A percentile compares a stretch with the other conserved stretches of the same genome.
Evolutionary conservation across 805 yeast species (phyloP).

Genomic region (Saccharomycopsis guyanensis): DNA sequence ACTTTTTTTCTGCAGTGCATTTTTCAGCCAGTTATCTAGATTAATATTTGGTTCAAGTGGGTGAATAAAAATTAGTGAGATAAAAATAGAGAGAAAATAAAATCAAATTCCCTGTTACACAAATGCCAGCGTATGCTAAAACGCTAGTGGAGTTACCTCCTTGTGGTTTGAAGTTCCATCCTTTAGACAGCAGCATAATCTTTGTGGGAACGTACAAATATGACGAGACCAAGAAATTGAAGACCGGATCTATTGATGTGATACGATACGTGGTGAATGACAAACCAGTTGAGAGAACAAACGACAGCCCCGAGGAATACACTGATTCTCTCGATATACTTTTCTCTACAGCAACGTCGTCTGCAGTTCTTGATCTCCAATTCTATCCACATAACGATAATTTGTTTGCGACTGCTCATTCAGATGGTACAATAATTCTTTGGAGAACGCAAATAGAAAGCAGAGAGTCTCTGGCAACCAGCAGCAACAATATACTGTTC

Average conservation of each 20-base stretch:
- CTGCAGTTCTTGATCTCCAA: conserved; percentile 76
- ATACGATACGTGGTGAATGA: conserved; percentile 18
- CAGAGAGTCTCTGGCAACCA: neutral
- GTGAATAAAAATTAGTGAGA: too few relatives aligned
- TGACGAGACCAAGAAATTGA: conserved; percentile 44
- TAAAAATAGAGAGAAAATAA: too few relatives aligned
- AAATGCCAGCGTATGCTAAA: conserved; percentile 21
- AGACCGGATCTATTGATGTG: conserved; percentile 59
- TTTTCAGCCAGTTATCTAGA: too few relatives aligned
- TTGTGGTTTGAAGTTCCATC: conserved; percentile 64
- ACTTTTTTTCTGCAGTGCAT: too few relatives aligned
- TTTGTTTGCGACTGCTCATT: conserved; percentile 58
- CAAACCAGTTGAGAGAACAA: too few relatives aligned
- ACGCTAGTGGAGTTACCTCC: conserved; percentile 63
- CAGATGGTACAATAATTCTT: conserved; percentile 63
- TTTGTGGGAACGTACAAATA: conserved; percentile 78
- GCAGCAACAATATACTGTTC: too few relatives aligned
- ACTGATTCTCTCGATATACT: conserved; percentile 19
- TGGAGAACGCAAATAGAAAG: conserved; percentile 39
- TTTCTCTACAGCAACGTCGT: conserved; percentile 31
- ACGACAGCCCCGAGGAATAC: too few relatives aligned
- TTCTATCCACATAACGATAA: conserved; percentile 46
- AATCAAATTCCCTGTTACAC: too few relatives aligned
- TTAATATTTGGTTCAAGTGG: neutral
- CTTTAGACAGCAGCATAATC: conserved; percentile 38